Base-by-base conservation (phyloP, 2,329 filamentous ascomycete genomes). In the Geosmithia morbida region DNA sequence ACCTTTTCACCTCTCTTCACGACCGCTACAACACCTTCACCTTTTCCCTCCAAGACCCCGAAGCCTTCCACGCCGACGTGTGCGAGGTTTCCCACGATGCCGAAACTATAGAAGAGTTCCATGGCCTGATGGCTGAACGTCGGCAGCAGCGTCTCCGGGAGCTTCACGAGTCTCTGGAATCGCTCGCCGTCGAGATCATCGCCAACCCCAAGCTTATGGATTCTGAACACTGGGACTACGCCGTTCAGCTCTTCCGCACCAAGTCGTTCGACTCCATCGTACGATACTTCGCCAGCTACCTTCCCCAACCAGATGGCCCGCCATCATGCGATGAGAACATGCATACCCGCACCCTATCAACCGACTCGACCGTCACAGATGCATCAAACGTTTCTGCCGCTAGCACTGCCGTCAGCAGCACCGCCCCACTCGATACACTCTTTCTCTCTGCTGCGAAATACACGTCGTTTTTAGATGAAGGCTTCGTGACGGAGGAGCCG, bases 1-100 rank as follows among this genome's bases (percentile, higher is more conserved):
- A 77, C 55, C 71, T 79, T 60, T 71, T 71, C 57, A 72, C 70
- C 47, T 74, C 69, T 46, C 69, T 79, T 13, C 73, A 79, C 55
- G 71, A 77, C 52, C 70, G 72, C 57, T 79, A 77, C 63, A 79
- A 79, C 61, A 79, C 75, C 44, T 63, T 78, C 47, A 62, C 70
- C 46, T 71, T 71, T 46, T 64, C 69, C 43, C 70, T 79, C 29
- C 75, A 77, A 56, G 75, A 79, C 60, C 71, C 73, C 52, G 71
- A 77, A 51, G 75, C 75, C 46, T 79, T 79, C 51, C 73, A 79
- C 57, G 72, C 77, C 59, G 75, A 79, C 56, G 75, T 79, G 52
- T 75, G 62, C 63, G 75, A 79, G 60, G 68, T 79, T 45, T 75
- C 75, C 37, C 66, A 62, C 56, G 61, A 66, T 47, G 75, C 75